Conservation (phyloP, 306 rosid genomes). For the Vigna mungo region DNA sequence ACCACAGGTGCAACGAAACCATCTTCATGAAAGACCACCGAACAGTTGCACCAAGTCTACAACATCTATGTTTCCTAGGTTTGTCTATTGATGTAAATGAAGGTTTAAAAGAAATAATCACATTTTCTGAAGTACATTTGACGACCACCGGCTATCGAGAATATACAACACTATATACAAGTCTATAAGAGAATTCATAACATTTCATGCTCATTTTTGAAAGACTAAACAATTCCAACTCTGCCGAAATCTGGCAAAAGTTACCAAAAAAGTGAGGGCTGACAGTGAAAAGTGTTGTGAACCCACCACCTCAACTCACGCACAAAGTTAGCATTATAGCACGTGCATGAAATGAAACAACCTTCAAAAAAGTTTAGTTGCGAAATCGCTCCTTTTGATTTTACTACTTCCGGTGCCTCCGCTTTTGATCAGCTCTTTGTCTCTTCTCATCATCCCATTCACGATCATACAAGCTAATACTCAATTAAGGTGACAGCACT, state of each 20-base stretch:
- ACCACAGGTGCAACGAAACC: not conserved
- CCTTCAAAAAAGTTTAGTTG: constrained; percentile 20
- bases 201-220: constrained; percentile 34
- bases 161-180: constrained; percentile 65
- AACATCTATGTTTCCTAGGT: constrained; percentile 38
- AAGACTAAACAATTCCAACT: constrained; percentile 37
- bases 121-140: constrained; percentile 34
- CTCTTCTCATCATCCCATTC: constrained; percentile 98
- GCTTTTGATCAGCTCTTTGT: constrained; percentile 91
- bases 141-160: constrained; percentile 38
- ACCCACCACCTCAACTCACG: constrained; percentile 39
- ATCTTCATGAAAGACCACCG: constrained; percentile 17
- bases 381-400: not conserved
- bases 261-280: constrained; percentile 24
- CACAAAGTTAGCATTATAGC: constrained; percentile 32
- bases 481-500: constrained; percentile 59
- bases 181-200: constrained; percentile 32
- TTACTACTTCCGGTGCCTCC: constrained; percentile 86
- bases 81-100: constrained; percentile 32
- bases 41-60: constrained; percentile 28
- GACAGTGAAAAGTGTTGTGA: constrained; percentile 38
- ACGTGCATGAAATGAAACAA: constrained; percentile 25
- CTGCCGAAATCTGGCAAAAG: constrained; percentile 46
- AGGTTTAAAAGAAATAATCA: constrained; percentile 35
- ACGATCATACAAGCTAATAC: constrained; percentile 73